These are phyloP conservation scores for Fusarium longipes DNA, from an alignment of 2,329 filamentous ascomycete species.

Conservation along the genomic window DNA sequence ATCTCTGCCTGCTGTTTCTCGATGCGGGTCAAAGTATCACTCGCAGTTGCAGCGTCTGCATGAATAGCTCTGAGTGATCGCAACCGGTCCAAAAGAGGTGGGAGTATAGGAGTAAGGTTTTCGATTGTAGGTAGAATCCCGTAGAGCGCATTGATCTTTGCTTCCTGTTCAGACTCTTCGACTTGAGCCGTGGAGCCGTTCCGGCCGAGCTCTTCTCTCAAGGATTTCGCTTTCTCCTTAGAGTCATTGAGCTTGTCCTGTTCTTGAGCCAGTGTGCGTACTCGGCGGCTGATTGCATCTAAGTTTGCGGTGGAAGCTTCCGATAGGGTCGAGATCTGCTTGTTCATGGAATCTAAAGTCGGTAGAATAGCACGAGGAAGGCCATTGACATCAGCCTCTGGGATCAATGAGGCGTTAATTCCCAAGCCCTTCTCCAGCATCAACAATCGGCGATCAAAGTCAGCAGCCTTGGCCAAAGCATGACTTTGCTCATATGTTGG, in stretches of 20 bases:
- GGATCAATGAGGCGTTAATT: conserved; percentile 75
- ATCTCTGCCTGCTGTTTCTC: conserved; percentile 86
- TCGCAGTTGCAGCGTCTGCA: conserved; percentile 84
- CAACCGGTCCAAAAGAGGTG: conserved; percentile 85
- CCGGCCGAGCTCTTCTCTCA: conserved; percentile 68
- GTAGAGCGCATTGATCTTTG: conserved; percentile 93
- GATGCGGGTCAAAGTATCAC: conserved; percentile 78
- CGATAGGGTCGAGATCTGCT: conserved; percentile 80
- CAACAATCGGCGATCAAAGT: conserved; percentile 85
- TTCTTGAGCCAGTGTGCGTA: conserved; percentile 77
- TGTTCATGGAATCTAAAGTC: conserved; percentile 82
- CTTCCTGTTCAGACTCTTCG: conserved; percentile 75
- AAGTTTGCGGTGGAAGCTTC: conserved; percentile 78
- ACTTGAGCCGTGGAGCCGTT: conserved; percentile 56
- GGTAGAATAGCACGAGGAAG: conserved; percentile 79
- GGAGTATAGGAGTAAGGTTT: conserved; percentile 83
- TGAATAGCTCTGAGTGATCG: conserved; percentile 87
- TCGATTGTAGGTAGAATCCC: conserved; percentile 90
- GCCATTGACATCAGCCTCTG: conserved; percentile 68
- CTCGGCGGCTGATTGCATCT: conserved; percentile 76
- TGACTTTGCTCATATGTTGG: conserved; percentile 74
- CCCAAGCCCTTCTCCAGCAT: conserved; percentile 85
- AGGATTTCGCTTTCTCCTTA: conserved; percentile 69
- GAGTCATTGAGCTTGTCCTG: conserved; percentile 77
- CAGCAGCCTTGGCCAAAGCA: conserved; percentile 81